Conservation (phyloP, 139 green algal species). For the Haematococcus lacustris region DNA sequence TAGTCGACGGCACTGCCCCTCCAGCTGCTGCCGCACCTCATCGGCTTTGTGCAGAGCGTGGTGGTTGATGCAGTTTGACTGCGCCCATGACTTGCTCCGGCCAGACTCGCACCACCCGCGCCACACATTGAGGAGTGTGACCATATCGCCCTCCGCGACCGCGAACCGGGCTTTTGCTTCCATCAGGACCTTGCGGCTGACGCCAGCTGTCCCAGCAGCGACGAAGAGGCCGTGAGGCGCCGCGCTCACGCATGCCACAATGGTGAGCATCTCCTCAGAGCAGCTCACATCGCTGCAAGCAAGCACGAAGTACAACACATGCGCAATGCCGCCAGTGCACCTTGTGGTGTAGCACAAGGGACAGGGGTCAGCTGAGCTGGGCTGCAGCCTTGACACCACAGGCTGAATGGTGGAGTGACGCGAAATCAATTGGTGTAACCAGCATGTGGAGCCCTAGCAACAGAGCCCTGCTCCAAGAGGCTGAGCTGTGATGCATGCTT, state of each 20-base stretch:
- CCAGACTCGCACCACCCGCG: slow-evolving; percentile 63
- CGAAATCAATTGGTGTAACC: no score
- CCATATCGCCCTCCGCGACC: slow-evolving; percentile 62
- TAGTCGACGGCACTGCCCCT: slow-evolving; percentile 35
- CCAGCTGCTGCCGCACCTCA: slow-evolving; percentile 51
- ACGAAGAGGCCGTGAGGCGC: slow-evolving; percentile 13
- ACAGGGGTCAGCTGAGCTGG: no score
- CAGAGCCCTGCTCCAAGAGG: background rate
- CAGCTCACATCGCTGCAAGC: slow-evolving; percentile 7
- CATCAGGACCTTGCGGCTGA: slow-evolving; percentile 27
- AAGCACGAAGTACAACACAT: background rate
- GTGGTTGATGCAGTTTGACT: slow-evolving; percentile 71
- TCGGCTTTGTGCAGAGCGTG: slow-evolving; percentile 60
- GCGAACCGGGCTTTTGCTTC: slow-evolving; percentile 56
- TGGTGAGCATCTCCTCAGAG: slow-evolving; percentile 28
- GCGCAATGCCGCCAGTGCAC: no score
- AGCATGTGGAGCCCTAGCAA: no score
- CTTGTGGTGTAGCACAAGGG: no score
- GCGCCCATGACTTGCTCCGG: no score
- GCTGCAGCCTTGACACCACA: no score
- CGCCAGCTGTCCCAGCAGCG: slow-evolving; percentile 6
- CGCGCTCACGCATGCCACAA: slow-evolving; percentile 18
- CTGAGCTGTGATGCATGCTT: background rate
- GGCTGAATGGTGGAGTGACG: no score
- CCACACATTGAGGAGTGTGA: slow-evolving; percentile 73